Base-by-base conservation (phyloP, 805 yeast genomes). In the Nakazawaea peltata region DNA sequence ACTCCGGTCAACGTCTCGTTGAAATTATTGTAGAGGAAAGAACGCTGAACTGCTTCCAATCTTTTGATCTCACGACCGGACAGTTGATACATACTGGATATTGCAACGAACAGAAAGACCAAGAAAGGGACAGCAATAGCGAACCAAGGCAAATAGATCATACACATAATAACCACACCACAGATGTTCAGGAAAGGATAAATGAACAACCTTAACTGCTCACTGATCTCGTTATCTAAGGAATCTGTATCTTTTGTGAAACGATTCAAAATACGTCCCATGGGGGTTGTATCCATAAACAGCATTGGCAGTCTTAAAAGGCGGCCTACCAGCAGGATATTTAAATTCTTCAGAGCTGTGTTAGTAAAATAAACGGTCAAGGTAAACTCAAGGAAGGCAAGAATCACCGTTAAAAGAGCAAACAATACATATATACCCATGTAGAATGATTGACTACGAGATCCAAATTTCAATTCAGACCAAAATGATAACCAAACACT, bases 221-320 rank as follows among this genome's bases (percentile, higher is more conserved):
- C 87, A 37, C 75, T 70, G 40, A 85, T 59, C 56, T 81, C 90
- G 51, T 82, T 84, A 50, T 86, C 95, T 53, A 84, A 60, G 4
- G 77, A 77, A 52, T 86, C 94, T 0, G 92, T 81, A 54, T 86
- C 95, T 47, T 84, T 84, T 2, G 95, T 84, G 54, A 85, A 86
- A 45, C 95, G 65, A 56, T 84, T 86, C 53, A 87, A 62, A 40
- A 86, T 77, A 45, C 95, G 68, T 2, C 96, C 95, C 65, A 83
- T 69, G n/a, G 96, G 96, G 0, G 94, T 82, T 9, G 85, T 75
- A 50, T 87, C 95, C 58, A 85, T 68, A 52, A 74, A 87, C 1
- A 77, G 58, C 88, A 84, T 83, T 32, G 94, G 94, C 2, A 92
- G 77, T 41, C 77, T 77, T 40, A 86, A 59, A 12, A 86, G 63